Evolutionary conservation across 2,329 filamentous ascomycete genomes (phyloP), one percentile per base, ranked within the genome.

Genomic region (Tolypocladium capitatum): DNA sequence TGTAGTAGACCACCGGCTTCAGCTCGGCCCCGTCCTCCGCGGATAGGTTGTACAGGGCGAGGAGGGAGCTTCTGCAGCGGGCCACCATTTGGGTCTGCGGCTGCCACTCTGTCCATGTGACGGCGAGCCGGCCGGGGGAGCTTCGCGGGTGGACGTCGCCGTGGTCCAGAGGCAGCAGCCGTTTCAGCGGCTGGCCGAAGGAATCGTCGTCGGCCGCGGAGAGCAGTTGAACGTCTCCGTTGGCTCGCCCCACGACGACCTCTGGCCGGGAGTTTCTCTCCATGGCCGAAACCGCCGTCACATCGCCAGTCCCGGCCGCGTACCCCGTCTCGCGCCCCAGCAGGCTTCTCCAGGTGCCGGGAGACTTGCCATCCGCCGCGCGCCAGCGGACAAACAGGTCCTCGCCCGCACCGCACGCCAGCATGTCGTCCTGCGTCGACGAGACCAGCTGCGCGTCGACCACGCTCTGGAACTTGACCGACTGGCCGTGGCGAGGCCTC

Each of bases 351-450:
- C 72, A 75, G 1, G 50, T 41, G 48, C 58, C 58, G 20, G 21
- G 44, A 27, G 40, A 45, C 48, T 34, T 52, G 4, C 51, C 58
- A 6, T 54, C 52, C 11, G 55, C 59, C 14, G 62, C 56, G 20
- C 68, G 67, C 27, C 64, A 60, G 21, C 72, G 62, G 3, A 69
- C 66, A 5, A 75, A 59, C 28, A 78, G 56, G 27, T 76, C 67
- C 57, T 78, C 73, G 0, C 75, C 75, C 0, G 68, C 71, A 0
- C 74, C 74, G 61, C 69, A 75, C 2, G 71, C 68, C 0, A 76
- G 60, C 13, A 74, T 51, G 56, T 79, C 75, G 27, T 68, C 58
- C 5, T 59, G 59, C n/a, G 59, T 58, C 13, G 57, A 58, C 5
- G 61, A 56, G 28, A 65, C 57, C 7, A 68, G 56, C 27, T 64